These are phyloP conservation scores for Gardenia jasminoides DNA, from an alignment of 257 asterid species.

Conservation along the genomic window DNA sequence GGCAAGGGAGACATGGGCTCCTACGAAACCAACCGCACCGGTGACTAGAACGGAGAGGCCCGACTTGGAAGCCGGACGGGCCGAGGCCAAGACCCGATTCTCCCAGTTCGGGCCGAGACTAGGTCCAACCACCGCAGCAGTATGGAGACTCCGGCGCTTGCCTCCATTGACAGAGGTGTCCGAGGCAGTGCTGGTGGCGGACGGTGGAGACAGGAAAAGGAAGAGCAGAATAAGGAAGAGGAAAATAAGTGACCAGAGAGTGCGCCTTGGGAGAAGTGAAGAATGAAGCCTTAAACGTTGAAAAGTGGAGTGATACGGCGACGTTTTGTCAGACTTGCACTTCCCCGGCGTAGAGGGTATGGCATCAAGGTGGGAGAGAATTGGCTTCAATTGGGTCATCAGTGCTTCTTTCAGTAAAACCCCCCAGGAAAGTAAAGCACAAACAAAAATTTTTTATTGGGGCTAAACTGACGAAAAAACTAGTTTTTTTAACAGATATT, in stretches of 20 bases:
- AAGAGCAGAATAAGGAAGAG: slow-evolving; percentile 43
- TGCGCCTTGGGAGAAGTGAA: slow-evolving; percentile 42
- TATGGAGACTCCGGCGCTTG: slow-evolving; percentile 31
- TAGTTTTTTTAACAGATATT: background rate
- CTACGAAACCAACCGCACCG: slow-evolving; percentile 86
- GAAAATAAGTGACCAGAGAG: slow-evolving; percentile 63
- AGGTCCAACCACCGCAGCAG: background rate
- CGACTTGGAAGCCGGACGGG: slow-evolving; percentile 44
- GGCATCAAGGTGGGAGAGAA: slow-evolving; percentile 59
- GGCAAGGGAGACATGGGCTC: slow-evolving; percentile 59
- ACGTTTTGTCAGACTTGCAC: slow-evolving; percentile 46
- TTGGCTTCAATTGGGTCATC: slow-evolving; percentile 68
- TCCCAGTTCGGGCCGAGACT: slow-evolving; percentile 48
- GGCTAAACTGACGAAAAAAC: background rate
- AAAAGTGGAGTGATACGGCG: slow-evolving; percentile 37
- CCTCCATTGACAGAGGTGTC: slow-evolving; percentile 11
- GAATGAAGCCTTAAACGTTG: slow-evolving; percentile 64
- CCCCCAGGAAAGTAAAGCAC: background rate
- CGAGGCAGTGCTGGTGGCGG: background rate
- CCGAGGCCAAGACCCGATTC: slow-evolving; percentile 54
- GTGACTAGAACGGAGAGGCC: slow-evolving; percentile 68
- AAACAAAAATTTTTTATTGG: no score
- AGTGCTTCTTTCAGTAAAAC: background rate
- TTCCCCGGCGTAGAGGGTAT: slow-evolving; percentile 65
- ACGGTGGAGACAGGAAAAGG: slow-evolving; percentile 42